Evolutionary conservation across 495 filamentous ascomycete species (phyloP), one percentile per base, ranked within the genome.

Genomic region (Penicillium canescens): DNA sequence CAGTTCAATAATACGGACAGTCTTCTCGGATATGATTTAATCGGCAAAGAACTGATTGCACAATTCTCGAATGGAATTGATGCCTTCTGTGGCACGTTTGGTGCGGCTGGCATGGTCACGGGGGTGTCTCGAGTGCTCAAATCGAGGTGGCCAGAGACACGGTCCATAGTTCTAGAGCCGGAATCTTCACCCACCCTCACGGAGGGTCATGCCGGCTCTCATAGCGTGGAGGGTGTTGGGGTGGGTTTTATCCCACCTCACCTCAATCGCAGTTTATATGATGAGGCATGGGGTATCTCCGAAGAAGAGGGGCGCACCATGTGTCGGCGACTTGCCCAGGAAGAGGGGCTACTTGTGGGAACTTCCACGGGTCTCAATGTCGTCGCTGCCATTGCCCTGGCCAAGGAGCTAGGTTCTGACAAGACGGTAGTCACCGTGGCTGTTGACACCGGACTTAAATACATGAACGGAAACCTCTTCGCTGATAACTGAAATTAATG

Each of bases 391-490:
- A 35, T 57, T 21, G 18, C 7, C 2, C 21, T 61, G 26, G 59
- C 59, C 0, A 55, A 57, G 38, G 8, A 52, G n/a, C 41, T 61
- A 3, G 50, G 50, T 5, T 50, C 59, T 6, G 37, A 46, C 2
- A 57, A 57, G 46, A 52, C 33, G 20, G 45, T 61, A 2, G 59
- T 47, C n/a, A 61, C 54, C 2, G 46, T 61, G 23, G 54, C 51
- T 5, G 39, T 28, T 33, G 58, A 61, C 36, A 54, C 54, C 7
- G 58, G 58, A 3, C 14, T 61, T 23, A 61, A 61, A 38, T 61
- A 61, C 23, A 14, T 61, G 31, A 37, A 42, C 88, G 87, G 88
- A 74, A 87, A 49, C 88, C 92, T 73, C 23, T 24, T 24, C 23
- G 23, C 23, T 5, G 23, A 24, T 24, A 24, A 24, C 23, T 2